Conservation (phyloP, 768 basidiomycete species). For the Calvatia gigantea region DNA sequence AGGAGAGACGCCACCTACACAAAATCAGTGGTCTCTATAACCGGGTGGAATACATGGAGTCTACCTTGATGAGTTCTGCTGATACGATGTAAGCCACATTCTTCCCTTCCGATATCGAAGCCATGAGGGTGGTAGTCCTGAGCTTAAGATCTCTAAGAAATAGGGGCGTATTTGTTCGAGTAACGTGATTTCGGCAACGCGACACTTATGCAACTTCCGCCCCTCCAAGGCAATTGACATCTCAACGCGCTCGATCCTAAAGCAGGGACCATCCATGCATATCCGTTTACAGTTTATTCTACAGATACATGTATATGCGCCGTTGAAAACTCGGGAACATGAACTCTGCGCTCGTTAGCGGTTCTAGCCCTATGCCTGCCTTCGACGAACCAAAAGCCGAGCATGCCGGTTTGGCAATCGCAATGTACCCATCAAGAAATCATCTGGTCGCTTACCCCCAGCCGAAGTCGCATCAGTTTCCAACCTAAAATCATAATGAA, state of each 20-base stretch:
- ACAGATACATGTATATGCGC: no score
- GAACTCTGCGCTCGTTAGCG: background rate
- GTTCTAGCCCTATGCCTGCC: background rate
- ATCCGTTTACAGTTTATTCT: no score
- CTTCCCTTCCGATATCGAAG: background rate
- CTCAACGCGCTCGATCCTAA: no score
- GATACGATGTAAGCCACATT: slow-evolving; percentile 51
- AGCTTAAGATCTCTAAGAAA: background rate
- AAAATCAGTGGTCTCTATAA: background rate
- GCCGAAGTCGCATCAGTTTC: background rate
- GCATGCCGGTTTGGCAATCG: slow-evolving; percentile 12
- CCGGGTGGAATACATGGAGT: background rate
- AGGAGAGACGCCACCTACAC: slow-evolving; percentile 45
- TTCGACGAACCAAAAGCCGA: slow-evolving; percentile 11
- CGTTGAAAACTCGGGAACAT: background rate
- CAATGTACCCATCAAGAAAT: slow-evolving; percentile 11
- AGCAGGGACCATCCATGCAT: no score
- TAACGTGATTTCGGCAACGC: no score
- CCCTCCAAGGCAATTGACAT: no score
- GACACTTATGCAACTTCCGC: no score
- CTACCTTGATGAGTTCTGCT: slow-evolving; percentile 51
- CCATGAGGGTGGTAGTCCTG: background rate
- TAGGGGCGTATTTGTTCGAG: background rate
- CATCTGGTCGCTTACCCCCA: slow-evolving; percentile 4
- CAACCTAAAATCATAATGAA: slow-evolving; percentile 14